phyloP scores from a whole-genome alignment of 2,329 filamentous ascomycete species.

The Ophiostoma sp. region DNA sequence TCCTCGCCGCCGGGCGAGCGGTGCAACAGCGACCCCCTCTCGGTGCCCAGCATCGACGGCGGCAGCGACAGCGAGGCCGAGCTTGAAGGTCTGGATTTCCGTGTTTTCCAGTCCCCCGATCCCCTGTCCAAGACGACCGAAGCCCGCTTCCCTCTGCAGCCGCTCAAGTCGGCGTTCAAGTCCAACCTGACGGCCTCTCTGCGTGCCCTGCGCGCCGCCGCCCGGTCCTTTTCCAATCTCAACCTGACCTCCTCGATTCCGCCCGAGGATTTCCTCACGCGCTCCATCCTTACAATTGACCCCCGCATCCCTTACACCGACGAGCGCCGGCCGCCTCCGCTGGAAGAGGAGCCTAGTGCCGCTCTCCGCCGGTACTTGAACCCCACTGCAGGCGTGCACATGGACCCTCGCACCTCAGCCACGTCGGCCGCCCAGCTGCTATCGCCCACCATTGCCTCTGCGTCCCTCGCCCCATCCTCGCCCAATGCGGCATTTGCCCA shows the following conservation, averaged over 20 bases:
- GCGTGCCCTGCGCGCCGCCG: conserved; percentile 58
- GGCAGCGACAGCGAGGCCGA: conserved; percentile 34
- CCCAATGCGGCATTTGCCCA: conserved; percentile 23
- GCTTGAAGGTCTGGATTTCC: conserved; percentile 45
- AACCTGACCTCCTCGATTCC: conserved; percentile 60
- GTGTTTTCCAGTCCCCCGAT: conserved; percentile 40
- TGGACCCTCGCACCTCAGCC: conserved; percentile 36
- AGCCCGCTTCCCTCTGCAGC: conserved; percentile 37
- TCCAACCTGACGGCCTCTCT: conserved; percentile 65
- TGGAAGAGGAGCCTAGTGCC: conserved; percentile 57
- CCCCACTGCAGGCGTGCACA: conserved; percentile 50
- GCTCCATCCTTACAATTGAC: conserved; percentile 63
- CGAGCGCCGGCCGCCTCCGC: conserved; percentile 57
- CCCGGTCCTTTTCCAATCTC: conserved; percentile 57
- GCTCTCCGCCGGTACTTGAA: conserved; percentile 64
- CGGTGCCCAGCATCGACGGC: conserved; percentile 35
- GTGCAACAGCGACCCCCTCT: conserved; percentile 48
- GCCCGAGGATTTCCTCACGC: conserved; percentile 61
- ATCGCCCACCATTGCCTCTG: conserved; percentile 19
- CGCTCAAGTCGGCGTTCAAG: conserved; percentile 57
- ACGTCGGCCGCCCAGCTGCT: conserved; percentile 22
- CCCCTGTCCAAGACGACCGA: conserved; percentile 21
- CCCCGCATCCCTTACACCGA: conserved; percentile 62
- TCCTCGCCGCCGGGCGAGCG: conserved; percentile 50
- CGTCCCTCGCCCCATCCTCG: background rate